Evolutionary conservation across 345 rosid species (phyloP).

Genomic region (Acer saccharum): DNA sequence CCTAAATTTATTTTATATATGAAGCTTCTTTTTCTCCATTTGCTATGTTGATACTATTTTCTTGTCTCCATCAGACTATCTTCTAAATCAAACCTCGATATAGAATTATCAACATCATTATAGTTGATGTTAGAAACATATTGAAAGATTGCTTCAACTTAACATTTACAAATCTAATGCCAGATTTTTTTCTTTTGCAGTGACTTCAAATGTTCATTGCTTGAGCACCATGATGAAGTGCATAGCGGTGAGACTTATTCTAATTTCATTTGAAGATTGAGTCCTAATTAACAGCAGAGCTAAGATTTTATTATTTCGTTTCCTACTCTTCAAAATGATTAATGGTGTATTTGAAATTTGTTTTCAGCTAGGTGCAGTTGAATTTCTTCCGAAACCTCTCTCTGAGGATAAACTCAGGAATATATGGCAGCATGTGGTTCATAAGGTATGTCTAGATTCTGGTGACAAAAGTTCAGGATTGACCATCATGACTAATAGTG

Average conservation of each 20-base stretch:
- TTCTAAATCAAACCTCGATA: not conserved
- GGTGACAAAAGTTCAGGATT: slow-evolving; percentile 2
- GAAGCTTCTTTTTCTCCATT: not conserved
- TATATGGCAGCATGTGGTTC: slow-evolving; percentile 98
- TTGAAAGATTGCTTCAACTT: not conserved
- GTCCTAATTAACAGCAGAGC: not conserved
- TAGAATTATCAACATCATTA: not conserved
- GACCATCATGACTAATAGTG: not conserved
- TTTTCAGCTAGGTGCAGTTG: slow-evolving; percentile 95
- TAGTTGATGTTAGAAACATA: not conserved
- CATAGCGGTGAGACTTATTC: slow-evolving; percentile 69
- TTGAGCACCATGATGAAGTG: slow-evolving; percentile 88
- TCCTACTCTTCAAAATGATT: not conserved
- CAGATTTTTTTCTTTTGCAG: slow-evolving; percentile 44
- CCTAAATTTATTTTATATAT: not conserved
- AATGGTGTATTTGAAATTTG: slow-evolving; percentile 28
- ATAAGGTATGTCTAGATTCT: slow-evolving; percentile 54
- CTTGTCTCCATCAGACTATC: not conserved
- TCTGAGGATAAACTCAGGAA: slow-evolving; percentile 80
- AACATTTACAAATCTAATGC: slow-evolving; percentile 26
- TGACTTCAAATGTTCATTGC: slow-evolving; percentile 79
- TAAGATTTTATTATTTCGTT: not conserved
- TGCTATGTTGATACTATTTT: not conserved
- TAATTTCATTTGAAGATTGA: not conserved
- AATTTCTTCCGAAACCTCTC: slow-evolving; percentile 86